Evolutionary conservation across 345 rosid species (phyloP).

Genomic region (Eutrema japonicum): DNA sequence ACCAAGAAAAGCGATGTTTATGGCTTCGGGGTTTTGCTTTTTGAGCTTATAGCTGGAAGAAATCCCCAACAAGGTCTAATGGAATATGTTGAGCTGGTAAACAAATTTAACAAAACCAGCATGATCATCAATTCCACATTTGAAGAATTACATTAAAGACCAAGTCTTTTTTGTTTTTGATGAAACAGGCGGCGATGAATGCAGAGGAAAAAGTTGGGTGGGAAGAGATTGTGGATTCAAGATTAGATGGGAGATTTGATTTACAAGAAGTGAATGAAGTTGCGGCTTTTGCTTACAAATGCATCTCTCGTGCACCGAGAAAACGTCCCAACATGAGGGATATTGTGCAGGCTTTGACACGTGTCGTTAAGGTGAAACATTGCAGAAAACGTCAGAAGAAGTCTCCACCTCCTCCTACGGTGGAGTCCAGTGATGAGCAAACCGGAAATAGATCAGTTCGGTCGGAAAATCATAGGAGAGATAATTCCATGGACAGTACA

Average conservation of each 20-base stretch:
- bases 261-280: conserved; percentile 81
- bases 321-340: conserved; percentile 96
- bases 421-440: conserved; percentile 26
- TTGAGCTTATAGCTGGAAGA: conserved; percentile 93
- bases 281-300: conserved; percentile 87
- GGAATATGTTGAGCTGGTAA: conserved; percentile 94
- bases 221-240: conserved; percentile 94
- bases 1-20: conserved; percentile 98
- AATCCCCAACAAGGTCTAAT: conserved; percentile 96
- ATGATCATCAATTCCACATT: not conserved
- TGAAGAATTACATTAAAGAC: not conserved
- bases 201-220: conserved; percentile 86
- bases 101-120: not conserved
- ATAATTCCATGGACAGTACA: conserved; percentile 71
- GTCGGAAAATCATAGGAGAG: conserved; percentile 56
- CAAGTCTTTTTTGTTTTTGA: not conserved
- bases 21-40: conserved; percentile 93
- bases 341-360: conserved; percentile 79
- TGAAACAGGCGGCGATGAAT: conserved; percentile 82
- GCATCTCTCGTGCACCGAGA: conserved; percentile 69
- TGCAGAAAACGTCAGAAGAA: conserved; percentile 61
- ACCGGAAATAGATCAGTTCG: conserved; percentile 13
- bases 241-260: conserved; percentile 75
- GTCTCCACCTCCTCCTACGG: conserved; percentile 28
- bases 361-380: conserved; percentile 71